These are phyloP conservation scores for Elaeis guineensis DNA, from an alignment of 176 grass and related monocot genomes.

Conservation along the genomic window DNA sequence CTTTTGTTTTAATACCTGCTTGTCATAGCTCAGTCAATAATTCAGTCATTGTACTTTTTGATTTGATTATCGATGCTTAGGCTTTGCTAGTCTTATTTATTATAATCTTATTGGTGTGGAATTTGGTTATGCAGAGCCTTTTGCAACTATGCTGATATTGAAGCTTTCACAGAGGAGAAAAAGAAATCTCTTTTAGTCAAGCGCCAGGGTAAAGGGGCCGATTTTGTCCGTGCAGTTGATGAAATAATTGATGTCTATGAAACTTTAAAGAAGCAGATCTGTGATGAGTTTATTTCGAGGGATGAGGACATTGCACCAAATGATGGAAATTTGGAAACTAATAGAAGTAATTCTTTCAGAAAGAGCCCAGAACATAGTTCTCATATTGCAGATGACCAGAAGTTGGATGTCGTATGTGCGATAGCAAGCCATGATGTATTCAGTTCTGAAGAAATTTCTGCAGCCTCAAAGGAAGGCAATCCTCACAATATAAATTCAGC, in stretches of 20 bases:
- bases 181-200: constrained; percentile 80
- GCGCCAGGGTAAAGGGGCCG: constrained; percentile 77
- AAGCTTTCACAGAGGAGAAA: constrained; percentile 97
- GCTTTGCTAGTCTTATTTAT: too few species aligned
- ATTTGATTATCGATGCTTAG: too few species aligned
- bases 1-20: too few species aligned
- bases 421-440: constrained; percentile 31
- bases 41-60: too few species aligned
- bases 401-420: constrained; percentile 19
- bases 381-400: constrained; percentile 25
- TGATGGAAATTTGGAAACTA: constrained; percentile 24
- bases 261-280: constrained; percentile 51
- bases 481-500: constrained; percentile 42
- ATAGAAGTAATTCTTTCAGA: constrained; percentile 25
- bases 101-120: constrained; percentile 6
- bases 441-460: constrained; percentile 18
- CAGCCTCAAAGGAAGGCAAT: constrained; percentile 18
- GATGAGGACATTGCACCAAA: constrained; percentile 22
- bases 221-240: constrained; percentile 89
- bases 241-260: constrained; percentile 90
- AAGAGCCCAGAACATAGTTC: constrained; percentile 24
- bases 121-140: constrained; percentile 56
- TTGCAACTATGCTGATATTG: constrained; percentile 88
- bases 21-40: too few species aligned
- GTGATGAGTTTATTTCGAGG: constrained; percentile 21